These are phyloP conservation scores for Beauveria pseudobassiana DNA, from an alignment of 2,329 filamentous ascomycete species.

Conservation along the genomic window DNA sequence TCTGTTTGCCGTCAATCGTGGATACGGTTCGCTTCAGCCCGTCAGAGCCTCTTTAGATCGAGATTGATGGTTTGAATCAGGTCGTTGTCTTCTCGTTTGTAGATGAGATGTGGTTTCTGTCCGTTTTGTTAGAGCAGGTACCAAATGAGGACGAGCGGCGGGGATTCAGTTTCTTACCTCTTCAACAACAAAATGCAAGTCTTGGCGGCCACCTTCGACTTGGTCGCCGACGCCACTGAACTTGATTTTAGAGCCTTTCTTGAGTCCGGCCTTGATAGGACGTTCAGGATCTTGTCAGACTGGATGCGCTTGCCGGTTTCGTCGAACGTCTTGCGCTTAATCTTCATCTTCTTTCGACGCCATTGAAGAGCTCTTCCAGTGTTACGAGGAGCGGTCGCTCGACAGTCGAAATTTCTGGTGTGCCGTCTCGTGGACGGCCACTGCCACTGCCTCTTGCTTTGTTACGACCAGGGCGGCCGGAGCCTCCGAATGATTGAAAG, in stretches of 20 bases:
- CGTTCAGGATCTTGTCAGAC: conserved; percentile 85
- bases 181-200: conserved; percentile 88
- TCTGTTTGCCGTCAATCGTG: conserved; percentile 86
- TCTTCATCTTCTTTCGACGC: conserved; percentile 92
- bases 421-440: conserved; percentile 37
- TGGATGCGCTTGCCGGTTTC: conserved; percentile 73
- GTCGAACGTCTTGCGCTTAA: conserved; percentile 94
- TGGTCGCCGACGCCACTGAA: conserved; percentile 97
- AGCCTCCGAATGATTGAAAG: conserved; percentile 42
- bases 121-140: conserved; percentile 30
- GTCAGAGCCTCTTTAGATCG: conserved; percentile 84
- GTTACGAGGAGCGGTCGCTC: conserved; percentile 75
- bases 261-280: conserved; percentile 91
- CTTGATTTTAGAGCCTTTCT: conserved; percentile 97
- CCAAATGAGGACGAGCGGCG: too few relatives aligned
- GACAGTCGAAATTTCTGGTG: conserved; percentile 83
- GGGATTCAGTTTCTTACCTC: conserved; percentile 55
- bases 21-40: conserved; percentile 83
- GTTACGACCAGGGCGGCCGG: conserved; percentile 28
- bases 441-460: neutral
- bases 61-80: conserved; percentile 72
- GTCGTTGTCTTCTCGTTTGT: conserved; percentile 82
- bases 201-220: conserved; percentile 90
- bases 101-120: conserved; percentile 80
- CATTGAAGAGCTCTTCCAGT: conserved; percentile 82